phyloP scores from a whole-genome alignment of 768 basidiomycete species.

The Candolleomyces eurysporus region DNA sequence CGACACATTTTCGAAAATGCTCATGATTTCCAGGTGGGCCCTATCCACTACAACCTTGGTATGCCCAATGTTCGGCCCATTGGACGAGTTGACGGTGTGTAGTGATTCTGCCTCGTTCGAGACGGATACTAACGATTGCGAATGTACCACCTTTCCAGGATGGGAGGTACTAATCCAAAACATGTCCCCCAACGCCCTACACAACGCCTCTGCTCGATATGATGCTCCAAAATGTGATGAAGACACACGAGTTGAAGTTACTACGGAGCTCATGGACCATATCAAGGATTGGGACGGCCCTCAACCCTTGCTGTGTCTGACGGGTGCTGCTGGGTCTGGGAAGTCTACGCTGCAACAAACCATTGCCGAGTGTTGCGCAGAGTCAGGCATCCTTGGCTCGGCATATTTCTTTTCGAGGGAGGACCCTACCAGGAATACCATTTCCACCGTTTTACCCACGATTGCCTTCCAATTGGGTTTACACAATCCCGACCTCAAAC shows the following conservation, averaged over 20 bases:
- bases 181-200: background rate
- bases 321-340: background rate
- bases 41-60: too few relatives aligned
- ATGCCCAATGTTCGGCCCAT: too few relatives aligned
- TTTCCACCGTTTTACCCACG: slow-evolving; percentile 6
- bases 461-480: slow-evolving; percentile 11
- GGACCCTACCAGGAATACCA: slow-evolving; percentile 2
- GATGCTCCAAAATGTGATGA: background rate
- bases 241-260: background rate
- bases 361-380: slow-evolving; percentile 1
- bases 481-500: background rate
- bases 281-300: background rate
- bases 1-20: too few relatives aligned
- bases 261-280: background rate
- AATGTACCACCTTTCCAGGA: background rate
- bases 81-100: too few relatives aligned
- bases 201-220: background rate
- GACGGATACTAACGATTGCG: too few relatives aligned
- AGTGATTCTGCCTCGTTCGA: too few relatives aligned
- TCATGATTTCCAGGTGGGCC: too few relatives aligned
- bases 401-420: slow-evolving; percentile 10
- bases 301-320: background rate
- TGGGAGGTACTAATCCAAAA: background rate
- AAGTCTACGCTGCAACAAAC: slow-evolving; percentile 9
- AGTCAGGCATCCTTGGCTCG: slow-evolving; percentile 3